These are phyloP conservation scores for Pythium insidiosum DNA, from an alignment of 352 stramenopile genomes.

Conservation along the genomic window DNA sequence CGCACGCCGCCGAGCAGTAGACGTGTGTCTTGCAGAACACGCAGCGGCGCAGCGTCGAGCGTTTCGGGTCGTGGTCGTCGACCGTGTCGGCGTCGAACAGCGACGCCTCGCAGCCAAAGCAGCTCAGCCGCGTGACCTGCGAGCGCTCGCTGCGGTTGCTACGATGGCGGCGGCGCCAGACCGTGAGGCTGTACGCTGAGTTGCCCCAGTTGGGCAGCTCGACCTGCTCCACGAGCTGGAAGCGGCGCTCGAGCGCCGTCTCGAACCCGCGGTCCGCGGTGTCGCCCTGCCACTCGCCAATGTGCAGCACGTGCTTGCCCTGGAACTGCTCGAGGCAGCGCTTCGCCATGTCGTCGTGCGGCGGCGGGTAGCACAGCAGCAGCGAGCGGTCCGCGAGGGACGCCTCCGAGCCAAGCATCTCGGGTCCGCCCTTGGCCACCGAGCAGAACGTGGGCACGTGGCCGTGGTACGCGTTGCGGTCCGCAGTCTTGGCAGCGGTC, in stretches of 20 bases:
- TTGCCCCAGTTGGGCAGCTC: conserved; percentile 74
- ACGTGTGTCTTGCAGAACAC: conserved; percentile 72
- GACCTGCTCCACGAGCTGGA: conserved; percentile 42
- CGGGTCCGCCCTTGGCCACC: conserved; percentile 41
- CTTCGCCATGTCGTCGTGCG: conserved; percentile 51
- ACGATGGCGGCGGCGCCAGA: conserved; percentile 24
- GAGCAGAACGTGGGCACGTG: conserved; percentile 57
- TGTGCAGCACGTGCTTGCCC: conserved; percentile 51
- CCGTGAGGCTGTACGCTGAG: conserved; percentile 61
- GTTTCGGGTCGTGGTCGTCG: conserved; percentile 30
- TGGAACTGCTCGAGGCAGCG: conserved; percentile 52
- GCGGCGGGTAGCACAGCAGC: conserved; percentile 68
- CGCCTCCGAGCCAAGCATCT: conserved; percentile 34
- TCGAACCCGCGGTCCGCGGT: conserved; percentile 66
- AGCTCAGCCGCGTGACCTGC: conserved; percentile 25
- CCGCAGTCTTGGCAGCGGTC: conserved; percentile 6
- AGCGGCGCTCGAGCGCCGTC: conserved; percentile 39
- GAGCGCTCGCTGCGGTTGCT: conserved; percentile 7
- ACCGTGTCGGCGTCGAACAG: conserved; percentile 11
- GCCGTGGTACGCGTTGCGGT: conserved; percentile 52
- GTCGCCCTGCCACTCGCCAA: conserved; percentile 78
- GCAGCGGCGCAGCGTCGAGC: conserved; percentile 57
- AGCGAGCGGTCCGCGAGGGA: conserved; percentile 32
- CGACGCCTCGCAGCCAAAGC: conserved; percentile 42
- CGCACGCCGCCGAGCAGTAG: conserved; percentile 64